These are phyloP conservation scores for Xerocomus alliaceus DNA, from an alignment of 1,284 basidiomycete genomes.

Conservation along the genomic window DNA sequence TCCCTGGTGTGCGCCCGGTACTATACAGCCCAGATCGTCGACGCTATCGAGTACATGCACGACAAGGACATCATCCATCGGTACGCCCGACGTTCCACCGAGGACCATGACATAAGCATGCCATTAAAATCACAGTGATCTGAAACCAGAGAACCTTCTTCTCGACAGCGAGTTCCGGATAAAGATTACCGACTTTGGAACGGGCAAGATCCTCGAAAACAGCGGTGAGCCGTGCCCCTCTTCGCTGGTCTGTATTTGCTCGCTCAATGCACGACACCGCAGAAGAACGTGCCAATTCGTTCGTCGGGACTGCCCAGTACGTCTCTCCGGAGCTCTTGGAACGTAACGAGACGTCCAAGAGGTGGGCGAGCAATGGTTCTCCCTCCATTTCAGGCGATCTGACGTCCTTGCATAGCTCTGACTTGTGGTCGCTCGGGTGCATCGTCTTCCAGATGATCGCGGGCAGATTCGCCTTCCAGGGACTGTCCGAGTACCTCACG, in stretches of 20 bases:
- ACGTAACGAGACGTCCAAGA: slow-evolving; percentile 74
- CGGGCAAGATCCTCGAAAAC: slow-evolving; percentile 83
- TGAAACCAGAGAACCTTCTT: slow-evolving; percentile 94
- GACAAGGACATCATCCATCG: slow-evolving; percentile 87
- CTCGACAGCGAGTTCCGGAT: slow-evolving; percentile 85
- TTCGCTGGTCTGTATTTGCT: neutral
- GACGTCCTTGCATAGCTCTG: slow-evolving; percentile 64
- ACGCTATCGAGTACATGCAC: slow-evolving; percentile 91
- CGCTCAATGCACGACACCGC: slow-evolving; percentile 13
- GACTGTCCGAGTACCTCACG: slow-evolving; percentile 83
- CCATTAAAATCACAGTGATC: slow-evolving; percentile 56
- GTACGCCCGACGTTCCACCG: slow-evolving; percentile 44
- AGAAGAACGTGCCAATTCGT: slow-evolving; percentile 74
- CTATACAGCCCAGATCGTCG: slow-evolving; percentile 88
- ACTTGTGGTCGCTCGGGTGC: slow-evolving; percentile 98
- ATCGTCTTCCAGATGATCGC: slow-evolving; percentile 97
- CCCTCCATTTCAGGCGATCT: neutral
- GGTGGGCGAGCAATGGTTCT: slow-evolving; percentile 46
- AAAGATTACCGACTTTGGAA: slow-evolving; percentile 98
- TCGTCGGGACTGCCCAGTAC: slow-evolving; percentile 97
- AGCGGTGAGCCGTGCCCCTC: slow-evolving; percentile 46
- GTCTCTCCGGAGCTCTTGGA: slow-evolving; percentile 92
- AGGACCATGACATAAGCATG: slow-evolving; percentile 15
- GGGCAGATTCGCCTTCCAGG: slow-evolving; percentile 89
- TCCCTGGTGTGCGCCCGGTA: slow-evolving; percentile 77